A percentile compares a stretch with the other conserved stretches of the same genome.
Evolutionary conservation across 2,329 filamentous ascomycete genomes (phyloP).

Genomic region (Saccharata proteae): DNA sequence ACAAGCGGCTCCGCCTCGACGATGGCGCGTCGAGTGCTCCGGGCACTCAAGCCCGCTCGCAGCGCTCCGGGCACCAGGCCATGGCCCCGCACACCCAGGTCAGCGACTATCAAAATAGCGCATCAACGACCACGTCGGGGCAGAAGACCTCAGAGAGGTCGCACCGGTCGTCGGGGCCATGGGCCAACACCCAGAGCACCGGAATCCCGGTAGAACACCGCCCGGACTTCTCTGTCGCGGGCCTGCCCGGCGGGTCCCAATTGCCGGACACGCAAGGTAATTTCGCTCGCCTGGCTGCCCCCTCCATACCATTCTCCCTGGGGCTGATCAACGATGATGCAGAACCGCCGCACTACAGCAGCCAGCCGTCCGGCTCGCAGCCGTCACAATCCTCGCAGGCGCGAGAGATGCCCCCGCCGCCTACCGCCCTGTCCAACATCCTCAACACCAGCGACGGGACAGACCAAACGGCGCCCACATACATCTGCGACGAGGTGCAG

Average conservation of each 20-base stretch:
- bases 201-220: constrained; percentile 39
- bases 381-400: constrained; percentile 25
- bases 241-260: constrained; percentile 41
- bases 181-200: constrained; percentile 59
- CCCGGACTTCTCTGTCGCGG: constrained; percentile 44
- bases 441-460: constrained; percentile 28
- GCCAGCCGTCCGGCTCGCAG: constrained; percentile 25
- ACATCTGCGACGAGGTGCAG: constrained; percentile 36
- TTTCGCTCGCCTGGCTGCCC: too few species aligned
- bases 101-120: constrained; percentile 65
- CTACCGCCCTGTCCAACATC: constrained; percentile 26
- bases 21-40: constrained; percentile 8
- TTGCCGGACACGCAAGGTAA: constrained; percentile 53
- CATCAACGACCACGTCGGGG: constrained; percentile 72
- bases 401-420: constrained; percentile 5
- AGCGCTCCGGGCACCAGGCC: constrained; percentile 49
- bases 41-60: constrained; percentile 34
- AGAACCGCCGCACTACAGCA: constrained; percentile 23
- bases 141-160: constrained; percentile 70
- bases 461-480: constrained; percentile 14
- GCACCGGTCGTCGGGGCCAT: constrained; percentile 45
- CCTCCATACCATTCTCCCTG: constrained; percentile 1
- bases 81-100: constrained; percentile 46
- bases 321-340: constrained; percentile 6
- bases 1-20: constrained; percentile 7